Evolutionary conservation across 2,329 filamentous ascomycete genomes (phyloP), one percentile per base, ranked within the genome.

Genomic region (Botrytis sinoallii): DNA sequence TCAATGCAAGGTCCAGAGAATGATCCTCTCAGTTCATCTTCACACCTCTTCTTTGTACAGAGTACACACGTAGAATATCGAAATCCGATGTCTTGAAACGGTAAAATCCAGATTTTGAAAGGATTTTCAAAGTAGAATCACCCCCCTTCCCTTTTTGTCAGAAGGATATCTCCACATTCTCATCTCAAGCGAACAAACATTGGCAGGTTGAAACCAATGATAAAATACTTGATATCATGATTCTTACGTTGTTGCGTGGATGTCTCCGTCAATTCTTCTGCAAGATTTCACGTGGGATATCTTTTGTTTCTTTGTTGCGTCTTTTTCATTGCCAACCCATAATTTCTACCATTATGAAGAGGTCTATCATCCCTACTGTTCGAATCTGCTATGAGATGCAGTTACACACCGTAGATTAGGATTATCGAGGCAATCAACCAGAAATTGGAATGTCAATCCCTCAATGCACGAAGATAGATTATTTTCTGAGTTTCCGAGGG

Each of bases 401-500:
- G 14, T 29, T 18, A 25, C 6, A 3, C 52, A n/a, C 52, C 14
- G 8, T 29, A 29, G 2, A 16, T 18, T 55, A n/a, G 10, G 8
- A 55, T 55, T 16, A 3, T 29, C 0, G 8, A 16, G n/a, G 25
- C 3, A 29, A 16, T n/a, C 14, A 65, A 46, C 18, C 7, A 29
- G 16, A 9, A 65, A 20, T 22, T 32, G 20, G 1, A 18, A 20
- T n/a, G 5, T 40, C 5, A 29, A 38, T 38, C 10, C 20, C 14
- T 8, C 18, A 35, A 1, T n/a, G 5, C 8, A 40, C n/a, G 3
- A 5, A 38, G 65, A 67, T 29, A 40, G 1, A 22, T 10, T 7
- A 14, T 40, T 5, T 8, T 55, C 1, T 5, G 9, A 14, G 9
- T 20, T 38, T 14, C 4, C 1, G 18, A 12, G 1, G 5, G 16